Evolutionary conservation across 2,329 filamentous ascomycete species (phyloP).

Genomic region (Dactylellina haptotyla): DNA sequence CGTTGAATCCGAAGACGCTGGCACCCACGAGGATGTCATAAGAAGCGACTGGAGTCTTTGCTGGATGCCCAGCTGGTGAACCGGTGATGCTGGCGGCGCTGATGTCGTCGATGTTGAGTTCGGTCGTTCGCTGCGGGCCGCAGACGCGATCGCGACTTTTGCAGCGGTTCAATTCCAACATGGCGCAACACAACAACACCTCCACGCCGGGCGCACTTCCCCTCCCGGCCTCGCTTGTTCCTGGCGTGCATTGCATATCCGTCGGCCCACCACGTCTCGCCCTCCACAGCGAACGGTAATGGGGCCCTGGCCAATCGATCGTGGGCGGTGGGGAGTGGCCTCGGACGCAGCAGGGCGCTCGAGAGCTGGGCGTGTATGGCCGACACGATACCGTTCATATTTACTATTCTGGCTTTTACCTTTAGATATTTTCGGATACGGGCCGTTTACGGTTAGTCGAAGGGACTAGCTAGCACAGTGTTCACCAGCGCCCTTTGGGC

Average conservation of each 20-base stretch:
- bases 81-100: slow-evolving; percentile 18
- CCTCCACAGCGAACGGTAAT: too few species aligned
- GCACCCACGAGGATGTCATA: slow-evolving; percentile 19
- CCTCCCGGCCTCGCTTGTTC: slow-evolving; percentile 42
- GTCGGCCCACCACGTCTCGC: too few species aligned
- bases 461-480: too few species aligned
- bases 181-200: slow-evolving; percentile 53
- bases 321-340: too few species aligned
- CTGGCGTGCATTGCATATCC: slow-evolving; percentile 54
- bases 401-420: too few species aligned
- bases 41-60: slow-evolving; percentile 22
- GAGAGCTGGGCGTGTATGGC: too few species aligned
- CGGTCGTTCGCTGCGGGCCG: slow-evolving; percentile 21
- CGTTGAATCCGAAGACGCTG: slow-evolving; percentile 16
- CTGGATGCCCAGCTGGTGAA: slow-evolving; percentile 9
- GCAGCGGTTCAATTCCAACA: slow-evolving; percentile 40
- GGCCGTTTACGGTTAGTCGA: too few species aligned
- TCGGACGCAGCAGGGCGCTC: too few species aligned
- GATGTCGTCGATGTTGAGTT: slow-evolving; percentile 10
- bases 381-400: too few species aligned
- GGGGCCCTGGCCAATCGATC: too few species aligned
- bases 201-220: neutral
- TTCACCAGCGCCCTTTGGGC: too few species aligned
- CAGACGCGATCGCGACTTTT: slow-evolving; percentile 54
- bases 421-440: too few species aligned